Evolutionary conservation across 2,329 filamentous ascomycete genomes (phyloP).

Genomic region (Canariomyces notabilis): DNA sequence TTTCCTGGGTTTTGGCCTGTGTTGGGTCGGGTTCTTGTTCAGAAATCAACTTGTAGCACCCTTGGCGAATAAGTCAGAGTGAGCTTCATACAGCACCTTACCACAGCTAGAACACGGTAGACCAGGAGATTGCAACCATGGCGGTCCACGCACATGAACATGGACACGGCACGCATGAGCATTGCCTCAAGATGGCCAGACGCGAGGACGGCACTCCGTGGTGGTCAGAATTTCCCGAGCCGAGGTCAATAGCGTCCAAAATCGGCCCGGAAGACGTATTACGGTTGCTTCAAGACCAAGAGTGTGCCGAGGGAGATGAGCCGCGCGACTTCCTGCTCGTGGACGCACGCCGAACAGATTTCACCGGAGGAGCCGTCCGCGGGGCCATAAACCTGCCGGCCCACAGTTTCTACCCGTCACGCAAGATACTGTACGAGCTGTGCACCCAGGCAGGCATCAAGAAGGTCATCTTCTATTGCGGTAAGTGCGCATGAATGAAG

Average conservation of each 20-base stretch:
- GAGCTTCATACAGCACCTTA: too few relatives aligned
- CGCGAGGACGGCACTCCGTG: conserved; percentile 28
- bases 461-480: conserved; percentile 52
- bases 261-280: conserved; percentile 39
- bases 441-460: conserved; percentile 45
- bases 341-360: conserved; percentile 50
- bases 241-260: conserved; percentile 34
- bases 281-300: conserved; percentile 36
- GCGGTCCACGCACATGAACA: neutral
- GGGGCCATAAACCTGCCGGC: conserved; percentile 55
- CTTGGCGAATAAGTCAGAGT: too few relatives aligned
- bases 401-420: conserved; percentile 48
- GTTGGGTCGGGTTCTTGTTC: too few relatives aligned
- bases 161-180: conserved; percentile 20
- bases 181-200: conserved; percentile 24
- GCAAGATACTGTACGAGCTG: conserved; percentile 44
- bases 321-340: conserved; percentile 42
- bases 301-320: conserved; percentile 27
- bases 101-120: conserved; percentile 15
- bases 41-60: too few relatives aligned
- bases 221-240: conserved; percentile 41
- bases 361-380: conserved; percentile 55
- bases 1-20: neutral
- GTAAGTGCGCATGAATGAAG: conserved; percentile 30
- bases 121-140: conserved; percentile 9